Percentiles rank a stretch among this genome's conserved stretches.
These are phyloP conservation scores for Candida ulmi DNA, from an alignment of 805 yeast genomes.

Conservation along the genomic window DNA sequence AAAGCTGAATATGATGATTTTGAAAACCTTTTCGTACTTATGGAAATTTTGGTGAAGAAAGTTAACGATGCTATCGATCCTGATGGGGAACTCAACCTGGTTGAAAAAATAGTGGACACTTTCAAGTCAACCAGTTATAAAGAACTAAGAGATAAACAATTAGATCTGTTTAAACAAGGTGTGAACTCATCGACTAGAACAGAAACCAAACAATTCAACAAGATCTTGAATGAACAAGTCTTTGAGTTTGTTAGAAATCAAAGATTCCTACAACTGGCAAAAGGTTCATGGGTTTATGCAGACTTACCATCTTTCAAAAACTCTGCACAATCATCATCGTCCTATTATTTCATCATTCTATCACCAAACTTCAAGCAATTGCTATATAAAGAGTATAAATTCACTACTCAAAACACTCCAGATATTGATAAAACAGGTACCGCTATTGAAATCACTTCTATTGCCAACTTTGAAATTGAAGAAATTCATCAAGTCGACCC, in stretches of 20 bases:
- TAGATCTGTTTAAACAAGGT: conserved; percentile 32
- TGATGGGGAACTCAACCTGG: conserved; percentile 15
- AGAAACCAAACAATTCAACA: conserved; percentile 43
- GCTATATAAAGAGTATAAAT: conserved; percentile 53
- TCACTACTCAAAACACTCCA: conserved; percentile 43
- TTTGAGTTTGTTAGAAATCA: conserved; percentile 70
- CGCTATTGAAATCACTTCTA: conserved; percentile 46
- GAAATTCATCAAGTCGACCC: conserved; percentile 44
- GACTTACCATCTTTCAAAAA: conserved; percentile 41
- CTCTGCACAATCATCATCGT: conserved; percentile 22
- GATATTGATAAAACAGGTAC: conserved; percentile 52
- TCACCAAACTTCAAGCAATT: conserved; percentile 63
- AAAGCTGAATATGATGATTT: conserved; percentile 49
- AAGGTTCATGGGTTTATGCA: conserved; percentile 77
- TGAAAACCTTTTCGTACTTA: conserved; percentile 40
- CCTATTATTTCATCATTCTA: conserved; percentile 50
- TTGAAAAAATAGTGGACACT: conserved; percentile 41
- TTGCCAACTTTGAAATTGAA: conserved; percentile 43
- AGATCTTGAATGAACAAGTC: conserved; percentile 48
- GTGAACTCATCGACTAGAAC: conserved; percentile 39
- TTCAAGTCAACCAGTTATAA: conserved; percentile 39
- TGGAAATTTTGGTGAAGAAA: conserved; percentile 31
- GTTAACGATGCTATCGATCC: conserved; percentile 21
- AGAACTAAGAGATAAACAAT: conserved; percentile 50
- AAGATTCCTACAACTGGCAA: conserved; percentile 62